Base-by-base conservation (phyloP, 148 eudicot genomes). In the Amaranthus cruentus region DNA sequence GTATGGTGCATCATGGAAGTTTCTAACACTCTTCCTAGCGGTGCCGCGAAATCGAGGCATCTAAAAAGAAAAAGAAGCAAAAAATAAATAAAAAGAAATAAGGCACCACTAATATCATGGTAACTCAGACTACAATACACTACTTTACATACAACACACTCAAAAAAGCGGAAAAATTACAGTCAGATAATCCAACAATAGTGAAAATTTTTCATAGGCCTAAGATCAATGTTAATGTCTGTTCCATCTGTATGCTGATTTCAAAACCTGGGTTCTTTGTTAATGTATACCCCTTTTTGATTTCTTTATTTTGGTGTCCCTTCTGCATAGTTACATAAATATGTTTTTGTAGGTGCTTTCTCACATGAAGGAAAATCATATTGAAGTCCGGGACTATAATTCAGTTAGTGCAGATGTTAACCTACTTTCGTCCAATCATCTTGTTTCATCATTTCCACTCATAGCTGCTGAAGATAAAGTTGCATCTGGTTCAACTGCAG, bases 301-400 rank as follows among this genome's bases (percentile, higher is more conserved):
- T 42, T 42, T 21, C 47, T 56, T n/a, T 6, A 38, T 13, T 28
- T 4, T 38, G 21, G 10, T 60, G 55, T 53, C 55, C n/a, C 9
- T 55, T 60, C 3, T 57, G 6, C 51, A 42, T 47, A 50, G 14
- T 4, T 54, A 51, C 50, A 76, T 51, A 54, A 18, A 56, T 28
- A 56, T 72, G 42, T 7, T 9, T 66, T 59, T 72, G 66, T 84
- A 95, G 98, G 90, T 86, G 44, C 77, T 76, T 57, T 71, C 83
- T 47, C 81, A 88, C 73, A 70, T 95, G 90, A 83, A 85, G 81
- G 86, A 85, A 75, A 88, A 89, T 83, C 88, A 86, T 75, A 90
- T 95, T 85, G 87, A 82, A 79, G 86, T 83, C 74, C 87, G 96
- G 65, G 92, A 91, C 73, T 95, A 95, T 79, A 76, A 78, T 61